Evolutionary conservation across 805 yeast genomes (phyloP).

Genomic region (Ogataea neopini): DNA sequence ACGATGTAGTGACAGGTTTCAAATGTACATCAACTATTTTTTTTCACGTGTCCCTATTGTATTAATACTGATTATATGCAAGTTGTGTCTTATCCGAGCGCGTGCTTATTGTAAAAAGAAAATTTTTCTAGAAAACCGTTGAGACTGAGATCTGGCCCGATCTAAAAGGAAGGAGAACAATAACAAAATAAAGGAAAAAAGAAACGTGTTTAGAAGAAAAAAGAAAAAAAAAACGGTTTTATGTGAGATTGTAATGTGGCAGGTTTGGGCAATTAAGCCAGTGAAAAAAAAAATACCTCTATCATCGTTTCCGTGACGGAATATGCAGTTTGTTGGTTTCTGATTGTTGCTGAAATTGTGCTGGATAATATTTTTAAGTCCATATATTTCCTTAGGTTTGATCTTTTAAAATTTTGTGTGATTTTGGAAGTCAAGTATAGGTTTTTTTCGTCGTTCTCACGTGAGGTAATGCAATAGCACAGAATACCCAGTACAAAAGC

Average conservation of each 20-base stretch:
- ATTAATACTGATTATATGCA: too few species aligned
- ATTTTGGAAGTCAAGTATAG: too few species aligned
- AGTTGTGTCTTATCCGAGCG: too few species aligned
- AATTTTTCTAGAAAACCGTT: not conserved
- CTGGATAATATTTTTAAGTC: too few species aligned
- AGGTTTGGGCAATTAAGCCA: constrained; percentile 1
- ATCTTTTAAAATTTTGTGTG: too few species aligned
- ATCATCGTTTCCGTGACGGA: not conserved
- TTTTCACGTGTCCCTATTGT: not conserved
- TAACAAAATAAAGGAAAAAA: not conserved
- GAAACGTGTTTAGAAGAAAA: not conserved
- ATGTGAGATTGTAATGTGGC: not conserved
- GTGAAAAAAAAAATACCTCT: not conserved
- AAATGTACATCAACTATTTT: not conserved
- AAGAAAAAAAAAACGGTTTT: constrained; percentile 12
- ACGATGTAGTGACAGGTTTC: not conserved
- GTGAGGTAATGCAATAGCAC: not conserved
- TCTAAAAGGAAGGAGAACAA: not conserved
- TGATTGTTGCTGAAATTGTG: too few species aligned
- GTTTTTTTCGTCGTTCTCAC: too few species aligned
- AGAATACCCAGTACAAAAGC: not conserved
- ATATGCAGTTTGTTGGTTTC: not conserved
- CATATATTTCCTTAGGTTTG: too few species aligned
- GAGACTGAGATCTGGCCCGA: not conserved
- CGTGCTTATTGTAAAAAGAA: not conserved